phyloP scores from a whole-genome alignment of 2,329 filamentous ascomycete species.

The Mariannaea elegans region DNA sequence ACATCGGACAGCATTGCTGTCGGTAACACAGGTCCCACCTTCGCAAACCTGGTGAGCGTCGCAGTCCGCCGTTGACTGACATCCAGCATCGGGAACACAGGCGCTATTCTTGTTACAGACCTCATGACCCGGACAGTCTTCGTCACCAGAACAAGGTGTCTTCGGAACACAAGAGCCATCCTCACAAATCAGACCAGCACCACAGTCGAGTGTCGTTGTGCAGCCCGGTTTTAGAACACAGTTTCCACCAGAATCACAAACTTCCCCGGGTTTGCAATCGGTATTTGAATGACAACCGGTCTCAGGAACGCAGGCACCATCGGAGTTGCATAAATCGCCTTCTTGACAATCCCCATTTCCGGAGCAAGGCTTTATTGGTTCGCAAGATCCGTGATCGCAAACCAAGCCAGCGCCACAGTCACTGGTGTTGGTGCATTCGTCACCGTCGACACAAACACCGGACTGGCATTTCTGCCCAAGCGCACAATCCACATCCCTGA shows the following conservation, averaged over 20 bases:
- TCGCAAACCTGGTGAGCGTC: not conserved
- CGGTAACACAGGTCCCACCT: not conserved
- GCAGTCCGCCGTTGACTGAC: not conserved
- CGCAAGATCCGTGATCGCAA: constrained; percentile 1
- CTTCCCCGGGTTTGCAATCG: too few species aligned
- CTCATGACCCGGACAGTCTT: not conserved
- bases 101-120: constrained; percentile 4
- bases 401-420: not conserved
- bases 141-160: too few species aligned
- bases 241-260: too few species aligned
- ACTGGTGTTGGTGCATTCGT: not conserved
- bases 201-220: too few species aligned
- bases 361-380: constrained; percentile 1
- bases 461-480: constrained; percentile 5
- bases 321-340: not conserved
- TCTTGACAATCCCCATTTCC: not conserved
- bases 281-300: too few species aligned
- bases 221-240: too few species aligned
- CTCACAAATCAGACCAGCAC: too few species aligned
- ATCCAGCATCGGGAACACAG: not conserved
- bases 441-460: not conserved
- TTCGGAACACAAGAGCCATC: not conserved
- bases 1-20: not conserved
- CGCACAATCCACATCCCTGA: not conserved
- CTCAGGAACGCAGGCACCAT: too few species aligned